Evolutionary conservation across 1,284 basidiomycete genomes (phyloP).

Genomic region (Ganoderma multipileum): DNA sequence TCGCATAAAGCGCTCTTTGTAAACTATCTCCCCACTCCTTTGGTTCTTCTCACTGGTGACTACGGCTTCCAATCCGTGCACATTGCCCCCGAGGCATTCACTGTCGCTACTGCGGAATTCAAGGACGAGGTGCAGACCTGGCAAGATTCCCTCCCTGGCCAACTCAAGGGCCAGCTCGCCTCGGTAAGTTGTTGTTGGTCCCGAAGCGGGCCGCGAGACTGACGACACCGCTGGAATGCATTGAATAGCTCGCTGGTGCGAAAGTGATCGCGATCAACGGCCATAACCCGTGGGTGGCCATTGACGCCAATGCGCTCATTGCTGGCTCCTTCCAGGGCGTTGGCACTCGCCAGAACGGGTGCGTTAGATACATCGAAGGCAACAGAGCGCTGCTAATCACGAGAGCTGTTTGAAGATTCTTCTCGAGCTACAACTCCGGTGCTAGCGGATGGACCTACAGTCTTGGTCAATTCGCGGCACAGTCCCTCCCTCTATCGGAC

Average conservation of each 20-base stretch:
- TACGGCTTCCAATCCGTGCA: conserved; percentile 55
- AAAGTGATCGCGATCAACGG: conserved; percentile 61
- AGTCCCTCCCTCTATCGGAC: conserved; percentile 60
- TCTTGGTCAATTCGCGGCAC: conserved; percentile 69
- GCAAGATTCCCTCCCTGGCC: conserved; percentile 58
- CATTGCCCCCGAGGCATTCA: conserved; percentile 65
- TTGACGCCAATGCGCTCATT: conserved; percentile 56
- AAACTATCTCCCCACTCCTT: conserved; percentile 60
- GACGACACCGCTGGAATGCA: not conserved
- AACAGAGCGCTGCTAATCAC: not conserved
- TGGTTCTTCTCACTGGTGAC: conserved; percentile 55
- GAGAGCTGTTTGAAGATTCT: conserved; percentile 40
- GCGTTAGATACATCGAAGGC: conserved; percentile 5
- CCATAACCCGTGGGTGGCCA: conserved; percentile 57
- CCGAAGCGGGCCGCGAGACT: not conserved
- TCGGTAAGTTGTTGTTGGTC: conserved; percentile 43
- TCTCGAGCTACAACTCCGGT: conserved; percentile 46
- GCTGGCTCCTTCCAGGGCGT: conserved; percentile 51
- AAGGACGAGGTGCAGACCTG: conserved; percentile 58
- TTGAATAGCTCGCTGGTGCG: conserved; percentile 60
- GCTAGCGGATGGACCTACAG: conserved; percentile 59
- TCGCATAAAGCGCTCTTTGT: conserved; percentile 49
- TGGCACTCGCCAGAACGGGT: conserved; percentile 57
- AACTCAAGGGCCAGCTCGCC: conserved; percentile 54
- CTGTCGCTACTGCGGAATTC: conserved; percentile 60